A percentile compares a stretch with the other conserved stretches of the same genome.
phyloP scores from a whole-genome alignment of 2,329 filamentous ascomycete genomes.

The Monilinia fructicola region DNA sequence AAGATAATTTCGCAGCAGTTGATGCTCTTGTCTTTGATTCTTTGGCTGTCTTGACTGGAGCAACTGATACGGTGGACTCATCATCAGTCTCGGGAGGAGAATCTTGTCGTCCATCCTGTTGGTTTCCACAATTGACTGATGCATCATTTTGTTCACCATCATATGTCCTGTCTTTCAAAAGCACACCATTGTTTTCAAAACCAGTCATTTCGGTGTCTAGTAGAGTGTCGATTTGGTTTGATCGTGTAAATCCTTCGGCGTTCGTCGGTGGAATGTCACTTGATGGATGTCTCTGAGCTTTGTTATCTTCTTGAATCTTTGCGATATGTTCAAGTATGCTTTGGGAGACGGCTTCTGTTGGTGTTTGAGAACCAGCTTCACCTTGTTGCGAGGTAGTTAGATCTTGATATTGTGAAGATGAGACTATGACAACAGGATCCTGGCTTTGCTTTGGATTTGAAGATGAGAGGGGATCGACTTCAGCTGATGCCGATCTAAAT shows the following conservation, averaged over 20 bases:
- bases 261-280: neutral
- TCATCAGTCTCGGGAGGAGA: neutral
- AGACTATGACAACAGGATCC: neutral
- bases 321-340: neutral
- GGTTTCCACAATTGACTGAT: slow-evolving; percentile 4
- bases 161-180: neutral
- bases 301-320: neutral
- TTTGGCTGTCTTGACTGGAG: neutral
- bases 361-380: neutral
- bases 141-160: neutral
- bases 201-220: neutral
- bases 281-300: neutral
- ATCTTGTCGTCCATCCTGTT: slow-evolving; percentile 2
- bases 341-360: slow-evolving; percentile 1
- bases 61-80: neutral
- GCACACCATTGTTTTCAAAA: neutral
- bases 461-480: neutral
- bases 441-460: neutral
- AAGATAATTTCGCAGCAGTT: neutral
- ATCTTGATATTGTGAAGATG: neutral
- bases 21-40: neutral
- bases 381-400: neutral
- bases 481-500: neutral
- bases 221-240: no score
- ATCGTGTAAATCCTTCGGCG: neutral